Base-by-base conservation (phyloP, 345 rosid genomes). In the Garcia nutans region DNA sequence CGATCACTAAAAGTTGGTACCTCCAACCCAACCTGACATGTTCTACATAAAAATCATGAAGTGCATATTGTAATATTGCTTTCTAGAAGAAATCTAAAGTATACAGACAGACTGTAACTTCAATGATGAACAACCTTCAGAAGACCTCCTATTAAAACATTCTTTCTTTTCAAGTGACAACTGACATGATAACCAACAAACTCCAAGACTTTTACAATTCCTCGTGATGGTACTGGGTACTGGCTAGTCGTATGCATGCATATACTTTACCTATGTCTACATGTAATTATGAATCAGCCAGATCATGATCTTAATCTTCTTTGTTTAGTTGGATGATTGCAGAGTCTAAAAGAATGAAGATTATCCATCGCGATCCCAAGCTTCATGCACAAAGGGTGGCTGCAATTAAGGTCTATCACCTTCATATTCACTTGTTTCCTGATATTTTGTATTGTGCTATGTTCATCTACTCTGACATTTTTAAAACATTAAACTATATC, bases 281-380 rank as follows among this genome's bases (percentile, higher is more conserved):
- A 28, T 61, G 58, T 2, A 45, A 54, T 28, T 74, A 20, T 23
- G 28, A 75, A 23, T 28, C 6, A 10, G 31, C 74, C 22, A 17
- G 68, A 67, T 67, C 74, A 68, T 77, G 80, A 76, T 67, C 74
- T 77, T 87, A 84, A 79, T 81, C 79, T 82, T 87, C 84, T 84
- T 76, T 75, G 58, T 78, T 83, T 86, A 86, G 87, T 74, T 83
- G 83, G 82, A 71, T 82, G 77, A 73, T 83, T 88, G 80, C 89
- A 95, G 97, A 89, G 91, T 86, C 96, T 95, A 42, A 91, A 60
- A 86, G 96, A 75, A 95, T 95, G 97, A 91, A 90, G 88, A 85
- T 94, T 59, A 90, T 93, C 76, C 99, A 95, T 78, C 79, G 91
- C 47, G 88, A 95, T 84, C 97, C 97, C 1, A 86, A 61, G 44